Percentiles rank a stretch among this genome's conserved stretches.
Conservation (phyloP, 257 asterid genomes). For the Thymus mandschuricus region DNA sequence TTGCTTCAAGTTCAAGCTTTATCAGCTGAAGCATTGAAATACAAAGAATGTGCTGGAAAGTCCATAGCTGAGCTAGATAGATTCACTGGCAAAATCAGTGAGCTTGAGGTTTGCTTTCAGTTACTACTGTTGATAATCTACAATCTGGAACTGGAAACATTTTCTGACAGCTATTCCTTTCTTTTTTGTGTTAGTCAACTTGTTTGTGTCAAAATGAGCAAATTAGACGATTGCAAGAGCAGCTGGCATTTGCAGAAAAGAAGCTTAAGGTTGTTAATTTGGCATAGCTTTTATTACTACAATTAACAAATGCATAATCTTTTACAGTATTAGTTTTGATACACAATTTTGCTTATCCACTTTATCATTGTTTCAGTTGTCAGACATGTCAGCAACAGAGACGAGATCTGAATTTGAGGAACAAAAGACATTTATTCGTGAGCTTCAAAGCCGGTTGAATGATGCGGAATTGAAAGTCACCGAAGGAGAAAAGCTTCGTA, state of each 20-base stretch:
- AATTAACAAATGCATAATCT: not conserved
- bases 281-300: not conserved
- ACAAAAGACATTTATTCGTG: constrained; percentile 51
- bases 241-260: constrained; percentile 68
- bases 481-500: constrained; percentile 90
- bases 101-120: constrained; percentile 65
- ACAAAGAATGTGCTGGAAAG: constrained; percentile 66
- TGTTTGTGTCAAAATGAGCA: constrained; percentile 70
- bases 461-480: constrained; percentile 76
- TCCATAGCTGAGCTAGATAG: constrained; percentile 54
- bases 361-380: constrained; percentile 44
- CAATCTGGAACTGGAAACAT: not conserved
- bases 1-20: constrained; percentile 57
- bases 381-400: constrained; percentile 66
- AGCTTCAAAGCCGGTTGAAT: constrained; percentile 61
- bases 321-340: no score
- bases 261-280: constrained; percentile 58
- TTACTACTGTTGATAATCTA: not conserved
- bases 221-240: constrained; percentile 68
- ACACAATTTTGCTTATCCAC: not conserved
- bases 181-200: constrained; percentile 51
- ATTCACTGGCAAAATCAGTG: constrained; percentile 46
- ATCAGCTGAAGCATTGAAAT: constrained; percentile 55
- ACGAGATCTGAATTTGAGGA: constrained; percentile 73
- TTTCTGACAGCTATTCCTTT: constrained; percentile 11